These are phyloP conservation scores for Aspergillus candidus DNA, from an alignment of 2,329 filamentous ascomycete species.

Conservation along the genomic window DNA sequence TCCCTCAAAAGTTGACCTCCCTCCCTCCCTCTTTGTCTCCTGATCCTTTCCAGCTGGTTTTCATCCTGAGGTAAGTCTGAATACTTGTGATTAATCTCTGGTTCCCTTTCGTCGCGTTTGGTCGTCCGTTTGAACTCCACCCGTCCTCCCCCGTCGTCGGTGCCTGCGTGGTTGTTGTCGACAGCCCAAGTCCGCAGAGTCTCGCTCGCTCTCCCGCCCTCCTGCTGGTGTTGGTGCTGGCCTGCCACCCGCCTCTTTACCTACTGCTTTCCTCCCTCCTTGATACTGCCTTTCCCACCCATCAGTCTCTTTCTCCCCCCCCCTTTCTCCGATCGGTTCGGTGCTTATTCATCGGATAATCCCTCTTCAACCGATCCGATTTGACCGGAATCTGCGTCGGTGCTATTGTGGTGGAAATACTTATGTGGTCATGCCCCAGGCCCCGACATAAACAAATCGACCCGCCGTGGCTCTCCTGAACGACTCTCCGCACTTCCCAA, in stretches of 20 bases:
- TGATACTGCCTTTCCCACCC: constrained; percentile 1
- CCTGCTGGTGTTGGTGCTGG: constrained; percentile 6
- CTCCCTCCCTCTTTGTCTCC: no score
- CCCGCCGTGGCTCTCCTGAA: constrained; percentile 21
- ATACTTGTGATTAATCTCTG: no score
- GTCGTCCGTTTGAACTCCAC: background rate
- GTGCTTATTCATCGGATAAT: no score
- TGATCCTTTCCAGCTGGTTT: no score
- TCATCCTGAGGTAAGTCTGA: no score
- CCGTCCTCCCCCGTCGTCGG: background rate
- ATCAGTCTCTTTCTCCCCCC: background rate
- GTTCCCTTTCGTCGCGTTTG: background rate
- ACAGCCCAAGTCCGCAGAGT: constrained; percentile 2
- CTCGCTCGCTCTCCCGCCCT: no score
- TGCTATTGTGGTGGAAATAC: constrained; percentile 18
- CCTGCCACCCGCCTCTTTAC: background rate
- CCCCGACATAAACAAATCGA: constrained; percentile 24
- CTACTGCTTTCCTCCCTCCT: background rate
- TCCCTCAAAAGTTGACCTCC: no score
- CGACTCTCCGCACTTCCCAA: constrained; percentile 15
- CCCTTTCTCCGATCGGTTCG: background rate
- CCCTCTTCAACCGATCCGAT: background rate
- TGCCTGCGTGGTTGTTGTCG: background rate
- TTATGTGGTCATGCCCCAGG: constrained; percentile 25
- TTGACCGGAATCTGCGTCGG: constrained; percentile 4